phyloP scores from a whole-genome alignment of 106 monocot species.

The Acanthochlamys bracteata region DNA sequence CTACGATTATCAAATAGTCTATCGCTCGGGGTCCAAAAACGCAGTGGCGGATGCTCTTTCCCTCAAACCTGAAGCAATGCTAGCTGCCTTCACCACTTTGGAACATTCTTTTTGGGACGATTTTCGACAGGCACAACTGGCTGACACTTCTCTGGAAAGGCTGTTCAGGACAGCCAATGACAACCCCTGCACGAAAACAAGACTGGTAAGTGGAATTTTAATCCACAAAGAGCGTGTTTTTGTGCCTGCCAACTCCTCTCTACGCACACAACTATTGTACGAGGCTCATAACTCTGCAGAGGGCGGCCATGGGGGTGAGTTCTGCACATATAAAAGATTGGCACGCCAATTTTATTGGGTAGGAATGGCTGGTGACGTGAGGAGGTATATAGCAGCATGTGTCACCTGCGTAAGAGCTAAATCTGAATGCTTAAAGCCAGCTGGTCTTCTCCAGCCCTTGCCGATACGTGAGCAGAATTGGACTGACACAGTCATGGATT shows the following conservation, averaged over 20 bases:
- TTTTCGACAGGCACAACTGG: no score
- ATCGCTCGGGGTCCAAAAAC: neutral
- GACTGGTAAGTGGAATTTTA: neutral
- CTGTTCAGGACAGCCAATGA: neutral
- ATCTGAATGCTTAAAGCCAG: neutral
- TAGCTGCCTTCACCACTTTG: no score
- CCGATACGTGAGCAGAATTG: neutral
- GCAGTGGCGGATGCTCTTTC: neutral
- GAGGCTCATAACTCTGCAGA: neutral
- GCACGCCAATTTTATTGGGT: neutral
- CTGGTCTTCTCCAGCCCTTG: neutral
- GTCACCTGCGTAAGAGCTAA: neutral
- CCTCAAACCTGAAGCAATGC: neutral
- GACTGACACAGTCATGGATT: neutral
- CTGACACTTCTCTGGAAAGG: no score
- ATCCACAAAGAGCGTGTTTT: neutral
- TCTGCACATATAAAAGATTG: neutral
- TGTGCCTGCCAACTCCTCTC: neutral
- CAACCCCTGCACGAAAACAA: neutral
- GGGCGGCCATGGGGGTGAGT: neutral
- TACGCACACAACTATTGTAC: neutral
- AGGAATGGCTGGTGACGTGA: neutral
- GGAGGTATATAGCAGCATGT: neutral
- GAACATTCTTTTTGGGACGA: neutral
- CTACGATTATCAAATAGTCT: conserved; percentile 7